Conservation (phyloP, 805 yeast genomes). For the Candida nonsorbophila region DNA sequence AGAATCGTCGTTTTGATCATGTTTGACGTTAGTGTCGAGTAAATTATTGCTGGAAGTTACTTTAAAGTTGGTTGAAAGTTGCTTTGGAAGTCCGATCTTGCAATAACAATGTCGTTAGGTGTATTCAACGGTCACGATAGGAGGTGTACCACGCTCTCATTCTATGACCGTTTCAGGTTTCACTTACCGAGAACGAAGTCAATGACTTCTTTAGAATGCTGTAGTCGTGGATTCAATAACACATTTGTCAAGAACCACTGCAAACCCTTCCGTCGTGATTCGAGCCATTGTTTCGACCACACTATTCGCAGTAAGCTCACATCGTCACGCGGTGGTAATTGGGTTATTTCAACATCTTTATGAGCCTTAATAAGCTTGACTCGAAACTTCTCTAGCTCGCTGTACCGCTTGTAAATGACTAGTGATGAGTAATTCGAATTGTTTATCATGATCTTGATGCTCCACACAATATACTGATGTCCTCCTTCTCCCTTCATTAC, state of each 20-base stretch:
- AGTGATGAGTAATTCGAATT: slow-evolving; percentile 37
- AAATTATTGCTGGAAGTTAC: too few species aligned
- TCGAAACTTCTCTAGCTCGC: slow-evolving; percentile 54
- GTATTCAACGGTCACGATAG: too few species aligned
- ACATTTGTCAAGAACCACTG: slow-evolving; percentile 57
- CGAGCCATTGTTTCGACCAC: slow-evolving; percentile 43
- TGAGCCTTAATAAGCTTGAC: slow-evolving; percentile 37
- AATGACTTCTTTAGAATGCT: slow-evolving; percentile 32
- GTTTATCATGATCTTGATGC: slow-evolving; percentile 29
- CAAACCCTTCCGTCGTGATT: slow-evolving; percentile 48
- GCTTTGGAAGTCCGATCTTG: too few species aligned
- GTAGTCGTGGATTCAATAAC: slow-evolving; percentile 44
- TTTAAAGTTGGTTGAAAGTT: too few species aligned
- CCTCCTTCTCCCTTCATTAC: slow-evolving; percentile 34
- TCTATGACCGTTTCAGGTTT: slow-evolving; percentile 2
- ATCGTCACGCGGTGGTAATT: slow-evolving; percentile 47
- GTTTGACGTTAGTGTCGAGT: too few species aligned
- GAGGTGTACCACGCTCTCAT: neutral
- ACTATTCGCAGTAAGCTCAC: slow-evolving; percentile 34
- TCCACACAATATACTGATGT: slow-evolving; percentile 33
- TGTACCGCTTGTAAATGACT: slow-evolving; percentile 53
- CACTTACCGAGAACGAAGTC: slow-evolving; percentile 25
- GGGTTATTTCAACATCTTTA: slow-evolving; percentile 35
- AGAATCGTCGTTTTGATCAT: too few species aligned
- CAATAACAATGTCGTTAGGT: too few species aligned